Percentiles rank a stretch among this genome's conserved stretches.
These are phyloP conservation scores for Uronychia setigera DNA, from an alignment of 73 alveolate species.

Conservation along the genomic window DNA sequence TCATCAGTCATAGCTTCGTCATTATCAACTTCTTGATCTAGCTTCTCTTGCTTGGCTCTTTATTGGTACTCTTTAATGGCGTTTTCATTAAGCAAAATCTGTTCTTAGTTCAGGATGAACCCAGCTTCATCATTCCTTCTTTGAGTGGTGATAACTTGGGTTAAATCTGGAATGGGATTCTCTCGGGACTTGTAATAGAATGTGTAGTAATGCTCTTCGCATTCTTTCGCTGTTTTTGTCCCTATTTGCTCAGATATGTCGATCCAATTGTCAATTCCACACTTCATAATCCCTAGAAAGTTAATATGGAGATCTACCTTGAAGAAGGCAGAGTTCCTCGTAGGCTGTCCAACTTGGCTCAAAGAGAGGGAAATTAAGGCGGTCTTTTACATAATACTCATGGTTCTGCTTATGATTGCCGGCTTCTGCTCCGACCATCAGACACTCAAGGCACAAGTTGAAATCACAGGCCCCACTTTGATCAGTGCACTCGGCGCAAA, in stretches of 20 bases:
- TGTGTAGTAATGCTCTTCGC: conserved; percentile 94
- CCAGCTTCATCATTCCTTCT: conserved; percentile 5
- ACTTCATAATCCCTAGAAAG: conserved; percentile 81
- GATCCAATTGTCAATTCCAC: conserved; percentile 98
- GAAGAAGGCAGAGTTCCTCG: conserved; percentile 91
- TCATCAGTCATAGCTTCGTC: conserved; percentile 51
- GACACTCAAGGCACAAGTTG: conserved; percentile 55
- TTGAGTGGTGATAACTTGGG: conserved; percentile 15
- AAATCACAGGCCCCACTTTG: conserved; percentile 9
- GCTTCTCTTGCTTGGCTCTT: conserved; percentile 61
- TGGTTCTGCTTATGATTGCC: conserved; percentile 59
- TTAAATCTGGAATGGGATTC: conserved; percentile 51
- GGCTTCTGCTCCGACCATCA: conserved; percentile 35
- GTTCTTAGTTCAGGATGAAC: neutral
- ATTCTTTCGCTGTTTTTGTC: conserved; percentile 81
- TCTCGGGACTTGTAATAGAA: conserved; percentile 74
- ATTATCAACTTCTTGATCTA: conserved; percentile 51
- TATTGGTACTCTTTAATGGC: neutral
- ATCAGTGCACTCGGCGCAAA: conserved; percentile 43
- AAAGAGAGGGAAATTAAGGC: conserved; percentile 92
- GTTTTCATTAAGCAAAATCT: no score
- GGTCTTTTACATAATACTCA: conserved; percentile 78
- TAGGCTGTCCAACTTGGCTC: conserved; percentile 93
- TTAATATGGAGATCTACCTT: neutral
- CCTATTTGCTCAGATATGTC: conserved; percentile 88